Evolutionary conservation across 768 basidiomycete species (phyloP).

Genomic region (Dioszegia hungarica): DNA sequence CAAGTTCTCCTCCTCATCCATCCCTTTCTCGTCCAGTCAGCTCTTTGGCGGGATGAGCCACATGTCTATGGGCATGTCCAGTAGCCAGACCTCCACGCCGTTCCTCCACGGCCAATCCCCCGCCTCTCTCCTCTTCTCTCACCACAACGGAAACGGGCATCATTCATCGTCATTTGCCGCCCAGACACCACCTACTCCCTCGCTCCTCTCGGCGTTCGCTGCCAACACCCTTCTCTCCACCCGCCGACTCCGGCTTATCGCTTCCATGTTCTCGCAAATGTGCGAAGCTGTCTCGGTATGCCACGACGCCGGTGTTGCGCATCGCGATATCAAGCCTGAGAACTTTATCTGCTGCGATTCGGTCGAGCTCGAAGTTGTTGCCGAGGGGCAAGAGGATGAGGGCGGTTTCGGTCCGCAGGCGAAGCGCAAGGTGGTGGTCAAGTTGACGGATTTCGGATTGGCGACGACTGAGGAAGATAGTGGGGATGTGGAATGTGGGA

Average conservation of each 20-base stretch:
- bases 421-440: conserved; percentile 88
- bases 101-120: conserved; percentile 30
- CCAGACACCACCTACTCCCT: conserved; percentile 74
- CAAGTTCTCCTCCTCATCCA: conserved; percentile 45
- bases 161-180: conserved; percentile 1
- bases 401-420: conserved; percentile 51
- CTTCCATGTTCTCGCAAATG: conserved; percentile 98
- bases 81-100: conserved; percentile 28
- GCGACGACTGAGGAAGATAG: conserved; percentile 83
- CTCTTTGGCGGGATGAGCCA: conserved; percentile 24
- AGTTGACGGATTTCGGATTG: conserved; percentile 93
- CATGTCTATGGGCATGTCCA: conserved; percentile 6
- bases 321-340: conserved; percentile 98
- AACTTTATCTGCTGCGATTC: conserved; percentile 57
- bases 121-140: conserved; percentile 40
- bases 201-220: conserved; percentile 75
- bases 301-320: conserved; percentile 83
- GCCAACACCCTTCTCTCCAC: conserved; percentile 75
- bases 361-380: conserved; percentile 39
- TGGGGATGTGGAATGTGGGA: conserved; percentile 96
- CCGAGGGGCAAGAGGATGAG: conserved; percentile 43
- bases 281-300: conserved; percentile 94
- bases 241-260: conserved; percentile 83
- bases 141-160: conserved; percentile 27
- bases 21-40: conserved; percentile 46